Base-by-base conservation (phyloP, 208 protist genomes). In the Leishmania braziliensis region DNA sequence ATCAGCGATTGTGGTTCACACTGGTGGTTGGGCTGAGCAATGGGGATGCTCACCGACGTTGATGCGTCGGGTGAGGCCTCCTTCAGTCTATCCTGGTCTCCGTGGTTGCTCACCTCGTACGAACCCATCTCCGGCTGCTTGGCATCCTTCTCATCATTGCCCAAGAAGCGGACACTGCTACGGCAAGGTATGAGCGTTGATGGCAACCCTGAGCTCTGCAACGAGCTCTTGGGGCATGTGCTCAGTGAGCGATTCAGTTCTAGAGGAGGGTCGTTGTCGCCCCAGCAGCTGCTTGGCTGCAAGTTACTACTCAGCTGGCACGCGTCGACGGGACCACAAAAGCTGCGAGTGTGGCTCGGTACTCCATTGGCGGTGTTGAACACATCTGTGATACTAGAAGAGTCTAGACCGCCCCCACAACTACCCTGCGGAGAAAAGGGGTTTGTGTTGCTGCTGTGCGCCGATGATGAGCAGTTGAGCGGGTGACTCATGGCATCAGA, bases 141-240 rank as follows among this genome's bases (percentile, higher is more conserved):
- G 23, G 29, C 50, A 26, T 8, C n/a, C 48, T 54, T 46, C 29
- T 6, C 71, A 39, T 62, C 26, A 8, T 10, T 51, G 33, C 46
- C 33, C 72, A 83, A 33, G 63, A 83, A 83, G 5, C 63, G 65
- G 33, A 83, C 80, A 51, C 73, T 78, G 48, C 48, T 23, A 33
- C 73, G 80, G 53, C 79, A 36, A 29, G 71, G 46, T 50, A 63
- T 76, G 56, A 23, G 51, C 46, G 39, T 48, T n/a, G 56, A 26
- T 36, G 26, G 29, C 20, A 10, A 5, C 50, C 8, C 50, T 54
- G 54, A 54, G 14, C 43, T 68, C 54, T 48, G 54, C 46, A 26
- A 48, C 14, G 29, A 48, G n/a, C n/a, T 54, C 46, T 16, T 6
- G 3, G 6, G 53, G 14, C 33, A 39, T 5, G 8, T 54, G 36